Percentiles rank a stretch among this genome's conserved stretches.
Conservation (phyloP, 2,329 filamentous ascomycete species). For the Fonsecaea pugnacius region DNA sequence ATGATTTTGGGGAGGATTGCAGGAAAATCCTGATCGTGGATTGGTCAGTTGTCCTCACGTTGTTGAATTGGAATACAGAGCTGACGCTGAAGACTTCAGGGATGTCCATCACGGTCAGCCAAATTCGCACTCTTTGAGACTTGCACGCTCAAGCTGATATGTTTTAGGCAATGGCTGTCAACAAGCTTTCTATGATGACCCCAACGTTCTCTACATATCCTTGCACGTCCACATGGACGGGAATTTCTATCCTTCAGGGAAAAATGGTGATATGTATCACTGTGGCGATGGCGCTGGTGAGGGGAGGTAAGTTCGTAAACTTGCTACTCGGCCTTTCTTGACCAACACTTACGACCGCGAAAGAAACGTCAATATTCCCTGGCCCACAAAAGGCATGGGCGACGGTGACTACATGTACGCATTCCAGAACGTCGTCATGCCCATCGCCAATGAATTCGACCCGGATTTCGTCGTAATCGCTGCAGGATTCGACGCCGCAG, state of each 20-base stretch:
- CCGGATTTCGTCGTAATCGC: constrained; percentile 95
- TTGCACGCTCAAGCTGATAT: constrained; percentile 19
- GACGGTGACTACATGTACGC: constrained; percentile 96
- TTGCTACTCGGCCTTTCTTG: background rate
- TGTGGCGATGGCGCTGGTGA: constrained; percentile 62
- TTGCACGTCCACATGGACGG: constrained; percentile 86
- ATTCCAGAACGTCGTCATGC: constrained; percentile 96
- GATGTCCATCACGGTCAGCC: constrained; percentile 68
- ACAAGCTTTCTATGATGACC: constrained; percentile 92
- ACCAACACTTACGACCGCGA: constrained; percentile 27
- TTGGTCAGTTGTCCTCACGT: constrained; percentile 66
- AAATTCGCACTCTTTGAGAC: background rate
- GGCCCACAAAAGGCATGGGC: constrained; percentile 76
- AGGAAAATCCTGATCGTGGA: constrained; percentile 91
- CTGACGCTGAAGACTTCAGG: constrained; percentile 44
- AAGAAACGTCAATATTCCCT: constrained; percentile 70
- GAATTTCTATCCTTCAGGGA: constrained; percentile 75
- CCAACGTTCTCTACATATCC: constrained; percentile 94
- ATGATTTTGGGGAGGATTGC: constrained; percentile 75
- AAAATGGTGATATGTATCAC: constrained; percentile 63
- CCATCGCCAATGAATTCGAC: constrained; percentile 88
- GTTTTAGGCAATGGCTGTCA: constrained; percentile 89
- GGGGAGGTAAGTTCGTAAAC: constrained; percentile 53
- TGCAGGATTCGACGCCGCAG: constrained; percentile 93
- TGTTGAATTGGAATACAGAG: background rate